Evolutionary conservation across 1,139 yeast genomes (phyloP).

Genomic region (Suhomyces panamericanus): DNA sequence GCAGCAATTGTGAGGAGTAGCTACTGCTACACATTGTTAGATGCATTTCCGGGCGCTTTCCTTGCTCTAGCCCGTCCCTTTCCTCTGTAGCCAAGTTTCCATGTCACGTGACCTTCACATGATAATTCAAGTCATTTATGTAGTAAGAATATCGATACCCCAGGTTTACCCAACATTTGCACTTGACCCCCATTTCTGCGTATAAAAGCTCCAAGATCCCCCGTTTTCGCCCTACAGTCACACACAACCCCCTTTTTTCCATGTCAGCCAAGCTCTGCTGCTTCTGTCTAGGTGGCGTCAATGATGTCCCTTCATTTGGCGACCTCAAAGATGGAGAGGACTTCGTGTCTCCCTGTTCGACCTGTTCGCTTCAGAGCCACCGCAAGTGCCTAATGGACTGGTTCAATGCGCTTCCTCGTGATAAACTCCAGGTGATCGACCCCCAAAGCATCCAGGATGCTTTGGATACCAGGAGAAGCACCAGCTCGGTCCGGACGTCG

Average conservation of each 20-base stretch:
- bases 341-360: constrained; percentile 41
- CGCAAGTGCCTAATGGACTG: constrained; percentile 46
- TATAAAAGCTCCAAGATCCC: neutral
- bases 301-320: constrained; percentile 48
- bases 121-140: neutral
- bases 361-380: constrained; percentile 42
- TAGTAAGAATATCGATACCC: too few relatives aligned
- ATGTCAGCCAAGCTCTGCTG: constrained; percentile 28
- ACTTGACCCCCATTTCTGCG: neutral
- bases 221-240: too few relatives aligned
- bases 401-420: constrained; percentile 41
- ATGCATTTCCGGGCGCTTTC: too few relatives aligned
- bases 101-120: neutral
- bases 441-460: constrained; percentile 9
- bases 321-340: constrained; percentile 39
- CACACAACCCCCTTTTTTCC: neutral
- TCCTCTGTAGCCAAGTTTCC: too few relatives aligned
- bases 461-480: constrained; percentile 1
- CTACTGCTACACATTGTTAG: neutral
- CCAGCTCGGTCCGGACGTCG: neutral
- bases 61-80: too few relatives aligned
- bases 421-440: constrained; percentile 27
- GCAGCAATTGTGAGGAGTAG: neutral
- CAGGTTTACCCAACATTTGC: neutral
- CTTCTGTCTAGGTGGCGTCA: constrained; percentile 43